Evolutionary conservation across 1,284 basidiomycete genomes (phyloP), one percentile per base, ranked within the genome.

Genomic region (Cutaneotrichosporon cutaneum): DNA sequence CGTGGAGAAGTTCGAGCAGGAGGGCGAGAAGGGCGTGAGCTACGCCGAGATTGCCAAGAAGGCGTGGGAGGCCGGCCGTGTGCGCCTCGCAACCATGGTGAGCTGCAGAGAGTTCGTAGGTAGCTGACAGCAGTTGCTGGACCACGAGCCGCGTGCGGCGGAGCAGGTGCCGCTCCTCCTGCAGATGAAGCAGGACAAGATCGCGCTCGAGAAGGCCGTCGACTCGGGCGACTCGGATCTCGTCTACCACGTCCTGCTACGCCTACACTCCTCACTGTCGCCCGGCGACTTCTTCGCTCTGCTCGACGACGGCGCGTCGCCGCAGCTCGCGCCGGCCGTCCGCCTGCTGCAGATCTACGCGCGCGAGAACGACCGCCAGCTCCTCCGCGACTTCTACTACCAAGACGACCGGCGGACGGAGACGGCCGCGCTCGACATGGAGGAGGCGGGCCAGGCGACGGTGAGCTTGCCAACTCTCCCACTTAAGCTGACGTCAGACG

Each of bases 211-310:
- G 62, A 97, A 96, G 75, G 92, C 95, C 0, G 89, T 96, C 16
- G 90, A 94, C 67, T 94, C 92, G 65, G 94, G 94, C 0, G 94
- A 99, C 74, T 92, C 94, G 0, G 94, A 99, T 78, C 84, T 99
- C 1, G 93, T 96, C 1, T 94, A 94, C 74, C 88, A 92, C 73
- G 93, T 96, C 51, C 82, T 97, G 9, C 83, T 96, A 3, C 87
- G 94, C 67, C 82, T 97, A 18, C 88, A 93, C 72, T 86, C 89
- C 56, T 85, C 88, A 14, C 84, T 96, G 30, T 85, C 90, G 0
- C 85, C 97, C 2, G 96, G 94, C 3, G 87, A 90, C 57, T 98
- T 99, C 81, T 98, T 99, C 85, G 87, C 89, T 16, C 83, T 98
- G 24, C 87, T 99, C 48, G 94, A 99, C 78, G 91, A 92, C 63